Evolutionary conservation across 2,329 filamentous ascomycete genomes (phyloP).

Genomic region (Zalaria obscura): DNA sequence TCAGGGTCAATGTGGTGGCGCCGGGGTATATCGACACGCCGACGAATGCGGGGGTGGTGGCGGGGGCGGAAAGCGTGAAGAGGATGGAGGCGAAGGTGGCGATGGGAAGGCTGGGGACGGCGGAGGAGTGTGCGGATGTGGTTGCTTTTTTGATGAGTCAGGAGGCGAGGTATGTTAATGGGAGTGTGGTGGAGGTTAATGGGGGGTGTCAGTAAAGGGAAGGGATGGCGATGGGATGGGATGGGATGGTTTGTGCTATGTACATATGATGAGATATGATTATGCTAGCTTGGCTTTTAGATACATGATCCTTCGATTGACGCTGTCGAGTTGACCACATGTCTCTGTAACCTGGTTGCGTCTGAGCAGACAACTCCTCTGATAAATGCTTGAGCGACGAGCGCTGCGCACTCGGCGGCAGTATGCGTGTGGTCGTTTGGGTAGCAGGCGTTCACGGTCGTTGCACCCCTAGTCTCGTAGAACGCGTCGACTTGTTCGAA

Average conservation of each 20-base stretch:
- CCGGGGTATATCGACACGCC: conserved; percentile 33
- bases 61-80: conserved; percentile 29
- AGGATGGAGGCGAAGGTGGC: conserved; percentile 24
- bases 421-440: conserved; percentile 52
- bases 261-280: no score
- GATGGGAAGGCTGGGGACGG: conserved; percentile 27
- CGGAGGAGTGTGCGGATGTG: conserved; percentile 36
- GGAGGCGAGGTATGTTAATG: conserved; percentile 32
- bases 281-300: neutral
- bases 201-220: conserved; percentile 16
- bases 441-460: conserved; percentile 38
- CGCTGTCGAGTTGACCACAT: conserved; percentile 6
- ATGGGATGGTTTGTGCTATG: no score
- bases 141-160: conserved; percentile 35
- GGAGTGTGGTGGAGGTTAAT: conserved; percentile 33
- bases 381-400: conserved; percentile 43
- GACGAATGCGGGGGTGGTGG: conserved; percentile 34
- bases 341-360: conserved; percentile 1
- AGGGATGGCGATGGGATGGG: no score
- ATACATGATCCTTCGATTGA: conserved; percentile 1
- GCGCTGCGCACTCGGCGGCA: conserved; percentile 38
- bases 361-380: conserved; percentile 24
- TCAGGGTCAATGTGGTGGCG: conserved; percentile 25
- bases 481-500: conserved; percentile 42
- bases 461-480: conserved; percentile 35